These are phyloP conservation scores for Yamadazyma triangularis DNA, from an alignment of 1,139 yeast species.

Conservation along the genomic window DNA sequence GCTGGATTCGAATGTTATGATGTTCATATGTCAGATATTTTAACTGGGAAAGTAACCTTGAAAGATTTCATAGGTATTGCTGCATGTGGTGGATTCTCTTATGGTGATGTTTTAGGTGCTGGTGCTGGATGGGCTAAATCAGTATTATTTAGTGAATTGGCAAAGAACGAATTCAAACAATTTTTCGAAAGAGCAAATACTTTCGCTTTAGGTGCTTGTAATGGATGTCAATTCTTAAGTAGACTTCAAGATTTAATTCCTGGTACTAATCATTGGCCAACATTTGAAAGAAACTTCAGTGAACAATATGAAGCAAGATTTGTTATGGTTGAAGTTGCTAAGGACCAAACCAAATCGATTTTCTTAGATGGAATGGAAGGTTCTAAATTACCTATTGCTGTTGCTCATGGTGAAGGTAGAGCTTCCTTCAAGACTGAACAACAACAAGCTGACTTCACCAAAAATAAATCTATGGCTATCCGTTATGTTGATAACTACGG, in stretches of 20 bases:
- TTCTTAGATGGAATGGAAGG: constrained; percentile 91
- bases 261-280: constrained; percentile 96
- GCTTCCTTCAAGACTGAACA: constrained; percentile 58
- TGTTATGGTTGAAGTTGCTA: constrained; percentile 77
- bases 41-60: constrained; percentile 68
- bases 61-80: constrained; percentile 89
- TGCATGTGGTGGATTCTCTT: constrained; percentile 99
- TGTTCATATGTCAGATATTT: constrained; percentile 94
- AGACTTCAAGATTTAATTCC: constrained; percentile 87
- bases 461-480: constrained; percentile 51
- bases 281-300: constrained; percentile 83
- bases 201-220: constrained; percentile 98
- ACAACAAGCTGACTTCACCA: constrained; percentile 40
- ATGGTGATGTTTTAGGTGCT: constrained; percentile 98
- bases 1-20: constrained; percentile 94
- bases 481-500: constrained; percentile 92
- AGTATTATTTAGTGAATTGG: constrained; percentile 77
- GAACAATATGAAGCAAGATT: constrained; percentile 98
- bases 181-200: constrained; percentile 90
- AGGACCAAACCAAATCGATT: constrained; percentile 51
- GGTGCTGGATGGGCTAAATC: constrained; percentile 99
- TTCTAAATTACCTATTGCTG: constrained; percentile 90
- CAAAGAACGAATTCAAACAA: constrained; percentile 68
- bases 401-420: constrained; percentile 98
- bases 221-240: constrained; percentile 96